These are phyloP conservation scores for Lipomyces sp. DNA, from an alignment of 805 yeast genomes.

Conservation along the genomic window DNA sequence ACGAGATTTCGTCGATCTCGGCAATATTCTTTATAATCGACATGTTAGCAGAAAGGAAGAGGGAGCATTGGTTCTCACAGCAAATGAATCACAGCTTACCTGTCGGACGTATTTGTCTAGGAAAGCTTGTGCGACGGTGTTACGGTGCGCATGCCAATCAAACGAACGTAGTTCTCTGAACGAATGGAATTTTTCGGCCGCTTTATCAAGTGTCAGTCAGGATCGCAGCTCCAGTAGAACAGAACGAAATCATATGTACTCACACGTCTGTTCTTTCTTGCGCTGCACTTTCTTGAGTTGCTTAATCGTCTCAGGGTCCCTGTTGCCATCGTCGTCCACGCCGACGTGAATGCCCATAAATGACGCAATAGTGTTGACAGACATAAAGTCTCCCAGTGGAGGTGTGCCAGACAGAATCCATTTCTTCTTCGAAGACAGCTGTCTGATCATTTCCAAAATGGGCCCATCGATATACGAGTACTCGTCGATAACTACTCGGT, in stretches of 20 bases:
- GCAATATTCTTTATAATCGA: slow-evolving; percentile 11
- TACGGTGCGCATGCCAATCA: slow-evolving; percentile 13
- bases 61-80: too few relatives aligned
- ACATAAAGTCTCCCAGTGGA: slow-evolving; percentile 8
- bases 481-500: slow-evolving; percentile 14
- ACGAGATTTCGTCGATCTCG: slow-evolving; percentile 11
- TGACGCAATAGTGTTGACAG: slow-evolving; percentile 12
- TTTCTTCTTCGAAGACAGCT: slow-evolving; percentile 1
- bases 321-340: slow-evolving; percentile 11
- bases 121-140: slow-evolving; percentile 8
- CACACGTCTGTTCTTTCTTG: slow-evolving; percentile 12
- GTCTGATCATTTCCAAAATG: slow-evolving; percentile 7
- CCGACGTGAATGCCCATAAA: slow-evolving; percentile 13
- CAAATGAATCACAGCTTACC: not conserved
- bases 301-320: slow-evolving; percentile 2
- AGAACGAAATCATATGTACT: not conserved
- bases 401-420: slow-evolving; percentile 19
- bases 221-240: not conserved
- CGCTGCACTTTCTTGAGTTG: too few relatives aligned
- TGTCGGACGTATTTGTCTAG: slow-evolving; percentile 6
- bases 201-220: not conserved
- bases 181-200: slow-evolving; percentile 13
- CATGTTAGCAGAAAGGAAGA: too few relatives aligned
- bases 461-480: slow-evolving; percentile 14
- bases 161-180: slow-evolving; percentile 10